Base-by-base conservation (phyloP, 768 basidiomycete species). In the Phlegmacium glaucopus region DNA sequence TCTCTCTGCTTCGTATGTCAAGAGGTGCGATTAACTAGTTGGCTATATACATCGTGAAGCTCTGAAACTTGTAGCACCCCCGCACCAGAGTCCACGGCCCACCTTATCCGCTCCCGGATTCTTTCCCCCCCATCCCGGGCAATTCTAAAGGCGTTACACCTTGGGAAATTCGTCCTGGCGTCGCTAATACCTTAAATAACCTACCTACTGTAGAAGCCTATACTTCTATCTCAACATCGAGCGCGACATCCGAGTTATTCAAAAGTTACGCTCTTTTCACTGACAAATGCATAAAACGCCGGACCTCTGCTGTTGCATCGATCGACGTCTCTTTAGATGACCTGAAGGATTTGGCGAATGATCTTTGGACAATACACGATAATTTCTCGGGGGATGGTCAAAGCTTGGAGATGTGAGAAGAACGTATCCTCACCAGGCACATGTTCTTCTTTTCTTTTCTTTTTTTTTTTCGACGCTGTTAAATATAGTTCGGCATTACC, bases 331-430 rank as follows among this genome's bases (percentile, higher is more conserved):
- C 81, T 46, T 50, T 61, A 4, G 86, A 86, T 50, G 83, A 84
- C 4, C 54, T 84, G 44, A 72, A 58, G 45, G 83, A 83, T 42
- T 61, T 87, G 28, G 70, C 63, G 12, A 77, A 79, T 52, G 75
- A 75, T 34, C 56, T 87, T 39, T 85, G 85, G 83, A 75, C 71
- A 15, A 64, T 85, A 25, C 72, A 76, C 40, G 83, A 83, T 49
- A 67, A 63, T 52, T 63, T 68, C 22, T 63, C 61, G 11, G 65
- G 68, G 5, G 22, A 22, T 22, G 5, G 5, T 22, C 22, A 22
- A 22, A 22, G 22, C 22, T 5, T 22, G 22, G 22, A 22, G 22
- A 22, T 40, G 70, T 62, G 15, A 67, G 55, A 27, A 56, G 53
- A n/a, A n/a, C n/a, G n/a, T n/a, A n/a, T n/a, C n/a, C n/a, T n/a